These are phyloP conservation scores for Fusarium staphyleae DNA, from an alignment of 2,329 filamentous ascomycete species.

Conservation along the genomic window DNA sequence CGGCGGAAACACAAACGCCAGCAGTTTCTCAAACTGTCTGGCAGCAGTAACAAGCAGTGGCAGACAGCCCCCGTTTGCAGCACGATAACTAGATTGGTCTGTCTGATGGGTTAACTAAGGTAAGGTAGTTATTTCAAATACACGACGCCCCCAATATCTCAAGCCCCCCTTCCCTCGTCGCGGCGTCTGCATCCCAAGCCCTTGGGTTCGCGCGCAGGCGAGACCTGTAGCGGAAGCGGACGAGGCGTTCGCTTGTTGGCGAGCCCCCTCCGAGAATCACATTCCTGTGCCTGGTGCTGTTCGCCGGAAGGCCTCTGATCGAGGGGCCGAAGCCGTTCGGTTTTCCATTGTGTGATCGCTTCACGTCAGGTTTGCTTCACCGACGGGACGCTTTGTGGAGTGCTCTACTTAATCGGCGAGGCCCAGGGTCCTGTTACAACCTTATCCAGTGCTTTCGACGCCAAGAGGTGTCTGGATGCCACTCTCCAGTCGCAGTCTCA, in stretches of 20 bases:
- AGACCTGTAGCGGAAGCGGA: conserved; percentile 15
- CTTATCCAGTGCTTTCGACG: too few relatives aligned
- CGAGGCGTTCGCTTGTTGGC: conserved; percentile 12
- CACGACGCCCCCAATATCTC: conserved; percentile 4
- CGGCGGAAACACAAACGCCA: conserved; percentile 28
- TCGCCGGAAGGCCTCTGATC: not conserved
- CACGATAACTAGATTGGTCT: not conserved
- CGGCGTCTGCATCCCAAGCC: conserved; percentile 12
- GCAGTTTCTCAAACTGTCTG: conserved; percentile 7
- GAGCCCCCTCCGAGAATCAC: too few relatives aligned
- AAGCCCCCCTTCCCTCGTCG: not conserved
- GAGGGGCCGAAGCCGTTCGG: too few relatives aligned
- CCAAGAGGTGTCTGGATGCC: too few relatives aligned
- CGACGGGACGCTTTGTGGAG: too few relatives aligned
- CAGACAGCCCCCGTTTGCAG: not conserved
- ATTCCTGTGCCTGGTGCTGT: conserved; percentile 16
- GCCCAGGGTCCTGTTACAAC: too few relatives aligned
- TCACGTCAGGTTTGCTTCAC: too few relatives aligned
- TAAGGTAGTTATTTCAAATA: conserved; percentile 25
- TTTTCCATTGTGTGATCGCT: too few relatives aligned
- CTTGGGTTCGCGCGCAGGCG: too few relatives aligned
- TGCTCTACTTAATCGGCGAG: too few relatives aligned
- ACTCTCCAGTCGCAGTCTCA: too few relatives aligned
- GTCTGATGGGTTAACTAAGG: too few relatives aligned
- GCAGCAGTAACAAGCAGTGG: not conserved